Evolutionary conservation across 176 grass and related monocot species (phyloP), one percentile per base, ranked within the genome.

Genomic region (Phoenix dactylifera): DNA sequence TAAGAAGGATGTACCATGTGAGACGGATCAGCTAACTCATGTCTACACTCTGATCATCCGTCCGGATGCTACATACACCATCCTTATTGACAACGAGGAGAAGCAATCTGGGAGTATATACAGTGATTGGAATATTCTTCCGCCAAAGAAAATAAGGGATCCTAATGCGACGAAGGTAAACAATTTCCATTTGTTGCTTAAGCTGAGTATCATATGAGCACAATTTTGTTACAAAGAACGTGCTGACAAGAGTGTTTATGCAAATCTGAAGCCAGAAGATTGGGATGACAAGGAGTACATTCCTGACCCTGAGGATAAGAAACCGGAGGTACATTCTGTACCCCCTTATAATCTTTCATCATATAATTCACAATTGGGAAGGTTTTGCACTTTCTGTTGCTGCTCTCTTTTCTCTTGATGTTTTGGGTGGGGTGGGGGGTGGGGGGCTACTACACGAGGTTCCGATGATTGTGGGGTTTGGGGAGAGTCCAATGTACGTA

Each of bases 201-300:
- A 39, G 35, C 35, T 39, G 10, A 2, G 10, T 39, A 12, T 12
- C 35, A 39, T 39, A 39, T 12, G 35, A 12, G 26, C 15, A 57
- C 12, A 9, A 55, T 62, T 3, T 18, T 69, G 16, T 48, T 22
- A 7, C 24, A 15, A 7, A 53, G 28, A 14, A 24, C 9, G 7
- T 30, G 53, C 12, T n/a, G 20, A 18, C 49, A 30, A 51, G 17
- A 52, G 70, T 26, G 18, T 69, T 29, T 56, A 15, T 50, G 16
- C 3, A 18, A 14, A 23, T 62, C 73, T 69, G 30, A 69, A 97
- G 92, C 92, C 92, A 28, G 83, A 90, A 58, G 86, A 96, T 69
- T 96, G 91, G 91, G 91, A 96, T 67, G 91, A 90, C 62, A 87
- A 90, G 61, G 87, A 96, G 55, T 88, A 87, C 60, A 90, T 90